Conservation (phyloP, 129 eudicot genomes). For the Saposhnikovia divaricata region DNA sequence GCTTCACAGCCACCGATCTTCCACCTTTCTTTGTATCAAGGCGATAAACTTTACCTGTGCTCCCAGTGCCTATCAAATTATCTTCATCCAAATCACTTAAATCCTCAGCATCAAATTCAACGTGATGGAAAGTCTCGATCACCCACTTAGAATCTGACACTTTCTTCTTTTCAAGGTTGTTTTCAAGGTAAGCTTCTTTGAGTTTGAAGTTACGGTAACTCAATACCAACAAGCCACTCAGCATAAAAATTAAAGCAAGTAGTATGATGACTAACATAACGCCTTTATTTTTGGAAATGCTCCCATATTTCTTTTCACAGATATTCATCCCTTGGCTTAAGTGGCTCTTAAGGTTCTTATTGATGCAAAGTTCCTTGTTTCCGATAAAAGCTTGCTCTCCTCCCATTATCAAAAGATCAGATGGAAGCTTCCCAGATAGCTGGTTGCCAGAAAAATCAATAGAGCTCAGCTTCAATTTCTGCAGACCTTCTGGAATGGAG, state of each 20-base stretch:
- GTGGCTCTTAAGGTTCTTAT: slow-evolving; percentile 20
- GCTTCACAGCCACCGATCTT: slow-evolving; percentile 81
- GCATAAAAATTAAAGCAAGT: slow-evolving; percentile 27
- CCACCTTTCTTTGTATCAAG: slow-evolving; percentile 62
- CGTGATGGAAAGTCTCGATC: slow-evolving; percentile 65
- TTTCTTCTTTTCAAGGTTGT: slow-evolving; percentile 20
- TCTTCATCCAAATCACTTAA: slow-evolving; percentile 51
- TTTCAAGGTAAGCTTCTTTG: slow-evolving; percentile 14
- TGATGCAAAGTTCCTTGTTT: slow-evolving; percentile 53
- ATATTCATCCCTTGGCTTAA: slow-evolving; percentile 25
- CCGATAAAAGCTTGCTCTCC: slow-evolving; percentile 53
- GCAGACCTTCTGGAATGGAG: slow-evolving; percentile 46
- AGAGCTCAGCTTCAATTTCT: slow-evolving; percentile 47
- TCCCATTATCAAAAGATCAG: slow-evolving; percentile 53
- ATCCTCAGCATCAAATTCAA: slow-evolving; percentile 76
- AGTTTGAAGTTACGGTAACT: slow-evolving; percentile 45
- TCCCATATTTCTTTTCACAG: slow-evolving; percentile 30
- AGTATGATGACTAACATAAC: slow-evolving; percentile 37
- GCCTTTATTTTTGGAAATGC: slow-evolving; percentile 26
- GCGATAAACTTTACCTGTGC: slow-evolving; percentile 87
- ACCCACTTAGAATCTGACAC: slow-evolving; percentile 47
- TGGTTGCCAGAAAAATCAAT: slow-evolving; percentile 66
- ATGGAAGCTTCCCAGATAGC: slow-evolving; percentile 58
- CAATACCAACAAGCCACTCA: slow-evolving; percentile 41
- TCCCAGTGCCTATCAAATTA: slow-evolving; percentile 76